Base-by-base conservation (phyloP, 2,329 filamentous ascomycete genomes). In the Sarocladiaceae sp. region DNA sequence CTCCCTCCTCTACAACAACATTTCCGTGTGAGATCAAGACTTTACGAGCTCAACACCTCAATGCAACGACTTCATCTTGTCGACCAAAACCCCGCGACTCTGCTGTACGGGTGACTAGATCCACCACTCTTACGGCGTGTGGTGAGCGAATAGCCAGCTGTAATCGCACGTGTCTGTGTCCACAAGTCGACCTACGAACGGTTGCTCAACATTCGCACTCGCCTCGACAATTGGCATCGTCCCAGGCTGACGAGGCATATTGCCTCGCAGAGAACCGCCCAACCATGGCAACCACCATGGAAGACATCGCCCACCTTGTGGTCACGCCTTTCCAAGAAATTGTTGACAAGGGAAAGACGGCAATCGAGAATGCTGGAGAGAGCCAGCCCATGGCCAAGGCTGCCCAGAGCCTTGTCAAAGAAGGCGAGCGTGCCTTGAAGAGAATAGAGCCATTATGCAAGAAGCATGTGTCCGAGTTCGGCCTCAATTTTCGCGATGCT, bases 271-370 rank as follows among this genome's bases (percentile, higher is more conserved):
- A 7, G 20, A 39, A 26, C 23, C 7, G 6, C 10, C n/a, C 25
- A 18, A 33, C 4, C 44, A 48, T 48, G 44, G 44, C 44, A 18
- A 44, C 35, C 23, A 56, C 12, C 28, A 75, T 75, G 72, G 70
- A 73, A 53, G 63, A 69, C 48, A 64, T 73, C 22, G 58, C 59
- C 40, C 66, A 70, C 40, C 71, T 81, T 42, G 73, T 79, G 33
- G 64, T 80, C 25, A 68, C 68, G 31, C 76, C 77, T 25, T 82
- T 81, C 58, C 69, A 65, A 50, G 76, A 81, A 40, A 73, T 81
- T 52, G 71, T 79, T 50, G 72, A 77, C 39, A 79, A 79, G 66
- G 77, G 72, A 28, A 73, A 66, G 29, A 54, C 59, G 11, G 78
- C 78, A 0, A 59, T 74, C 46, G 66, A 70, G 23, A 79, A 79